Percentiles rank a stretch among this genome's conserved stretches.
These are phyloP conservation scores for Astragalus membranaceus DNA, from an alignment of 306 rosid species.

Conservation along the genomic window DNA sequence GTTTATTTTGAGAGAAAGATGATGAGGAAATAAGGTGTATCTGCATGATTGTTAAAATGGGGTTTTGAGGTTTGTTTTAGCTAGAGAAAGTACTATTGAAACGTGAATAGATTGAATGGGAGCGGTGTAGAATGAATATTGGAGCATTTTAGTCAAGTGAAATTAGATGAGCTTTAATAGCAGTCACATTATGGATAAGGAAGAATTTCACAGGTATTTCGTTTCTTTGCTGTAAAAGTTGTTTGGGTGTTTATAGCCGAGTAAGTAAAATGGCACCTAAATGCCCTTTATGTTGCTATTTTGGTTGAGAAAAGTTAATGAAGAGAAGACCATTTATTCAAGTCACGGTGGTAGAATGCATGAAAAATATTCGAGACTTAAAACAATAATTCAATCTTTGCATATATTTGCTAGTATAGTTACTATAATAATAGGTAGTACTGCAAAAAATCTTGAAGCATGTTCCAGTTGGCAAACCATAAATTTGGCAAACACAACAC, in stretches of 20 bases:
- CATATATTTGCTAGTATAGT: neutral
- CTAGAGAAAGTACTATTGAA: constrained; percentile 18
- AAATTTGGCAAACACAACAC: neutral
- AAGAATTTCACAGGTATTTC: constrained; percentile 33
- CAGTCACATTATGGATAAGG: constrained; percentile 34
- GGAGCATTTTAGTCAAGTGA: constrained; percentile 23
- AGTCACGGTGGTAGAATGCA: constrained; percentile 23
- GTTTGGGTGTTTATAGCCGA: constrained; percentile 17
- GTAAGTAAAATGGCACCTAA: constrained; percentile 18
- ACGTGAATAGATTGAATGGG: constrained; percentile 62
- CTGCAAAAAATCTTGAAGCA: neutral
- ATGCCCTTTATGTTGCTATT: neutral
- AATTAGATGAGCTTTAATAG: constrained; percentile 41
- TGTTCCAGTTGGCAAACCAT: neutral
- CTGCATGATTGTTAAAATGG: constrained; percentile 26
- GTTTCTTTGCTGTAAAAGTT: constrained; percentile 30
- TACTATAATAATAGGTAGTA: neutral
- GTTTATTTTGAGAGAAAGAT: neutral
- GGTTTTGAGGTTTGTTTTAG: constrained; percentile 25
- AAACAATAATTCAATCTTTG: neutral
- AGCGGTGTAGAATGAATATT: constrained; percentile 45
- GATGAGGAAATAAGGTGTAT: neutral
- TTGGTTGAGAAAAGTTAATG: constrained; percentile 24
- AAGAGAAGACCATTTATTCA: constrained; percentile 8
- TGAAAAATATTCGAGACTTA: neutral